A percentile compares a stretch with the other conserved stretches of the same genome.
Conservation (phyloP, 345 rosid genomes). For the Barbarea vulgaris region DNA sequence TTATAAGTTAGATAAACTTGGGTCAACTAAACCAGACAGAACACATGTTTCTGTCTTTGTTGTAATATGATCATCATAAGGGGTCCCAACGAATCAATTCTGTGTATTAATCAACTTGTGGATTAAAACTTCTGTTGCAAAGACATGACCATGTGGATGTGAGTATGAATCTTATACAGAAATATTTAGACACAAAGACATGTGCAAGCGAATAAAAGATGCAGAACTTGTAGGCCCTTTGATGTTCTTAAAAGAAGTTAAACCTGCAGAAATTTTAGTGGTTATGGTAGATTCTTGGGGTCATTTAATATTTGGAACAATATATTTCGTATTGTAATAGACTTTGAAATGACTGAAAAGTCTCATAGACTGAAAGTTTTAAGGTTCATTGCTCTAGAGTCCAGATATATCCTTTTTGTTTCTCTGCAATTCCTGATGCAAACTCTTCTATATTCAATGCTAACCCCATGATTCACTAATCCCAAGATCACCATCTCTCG, state of each 20-base stretch:
- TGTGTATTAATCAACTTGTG: constrained; percentile 3
- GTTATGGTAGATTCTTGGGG: neutral
- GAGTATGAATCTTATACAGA: neutral
- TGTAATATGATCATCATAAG: neutral
- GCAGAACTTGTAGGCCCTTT: constrained; percentile 6
- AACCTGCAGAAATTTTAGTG: neutral
- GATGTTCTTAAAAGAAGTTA: neutral
- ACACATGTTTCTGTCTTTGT: constrained; percentile 21
- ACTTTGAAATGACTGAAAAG: neutral
- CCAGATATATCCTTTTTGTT: too few species aligned
- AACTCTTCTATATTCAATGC: too few species aligned
- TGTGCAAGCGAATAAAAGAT: neutral
- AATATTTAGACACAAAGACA: neutral
- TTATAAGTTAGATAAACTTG: neutral
- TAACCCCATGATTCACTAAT: too few species aligned
- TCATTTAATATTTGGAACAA: too few species aligned
- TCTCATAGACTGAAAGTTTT: too few species aligned
- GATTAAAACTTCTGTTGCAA: neutral
- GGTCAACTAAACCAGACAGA: neutral
- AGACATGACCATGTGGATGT: constrained; percentile 13
- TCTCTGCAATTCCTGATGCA: too few species aligned
- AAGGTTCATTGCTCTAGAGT: too few species aligned
- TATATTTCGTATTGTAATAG: too few species aligned
- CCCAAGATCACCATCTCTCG: too few species aligned
- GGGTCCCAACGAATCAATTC: neutral